Evolutionary conservation across 148 eudicot genomes (phyloP).

Genomic region (Camellia japonica): DNA sequence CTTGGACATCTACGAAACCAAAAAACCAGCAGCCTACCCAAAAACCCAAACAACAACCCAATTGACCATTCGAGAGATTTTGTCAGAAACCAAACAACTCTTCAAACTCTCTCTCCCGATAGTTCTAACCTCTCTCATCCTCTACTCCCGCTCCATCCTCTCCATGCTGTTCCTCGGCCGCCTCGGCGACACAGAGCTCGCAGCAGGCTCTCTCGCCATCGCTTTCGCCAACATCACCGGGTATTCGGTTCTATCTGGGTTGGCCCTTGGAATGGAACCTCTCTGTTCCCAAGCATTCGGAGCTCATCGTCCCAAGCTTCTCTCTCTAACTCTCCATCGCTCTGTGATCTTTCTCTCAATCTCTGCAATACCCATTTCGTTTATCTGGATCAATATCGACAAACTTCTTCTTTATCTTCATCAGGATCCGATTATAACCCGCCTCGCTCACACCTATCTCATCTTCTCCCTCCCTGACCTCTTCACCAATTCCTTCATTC

Average conservation of each 20-base stretch:
- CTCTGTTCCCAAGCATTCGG: constrained; percentile 83
- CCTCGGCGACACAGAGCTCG: constrained; percentile 58
- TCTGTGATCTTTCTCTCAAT: constrained; percentile 50
- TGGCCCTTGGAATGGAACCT: constrained; percentile 81
- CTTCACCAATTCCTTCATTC: constrained; percentile 53
- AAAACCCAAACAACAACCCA: constrained; percentile 1
- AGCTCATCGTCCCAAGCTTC: constrained; percentile 46
- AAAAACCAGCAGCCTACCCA: constrained; percentile 2
- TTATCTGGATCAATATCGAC: constrained; percentile 55
- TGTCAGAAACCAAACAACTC: constrained; percentile 38
- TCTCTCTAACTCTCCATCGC: constrained; percentile 68
- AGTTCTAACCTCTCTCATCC: constrained; percentile 52
- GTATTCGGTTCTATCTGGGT: constrained; percentile 67
- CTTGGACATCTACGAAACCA: constrained; percentile 11
- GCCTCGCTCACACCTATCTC: constrained; percentile 52
- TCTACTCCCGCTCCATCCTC: constrained; percentile 60
- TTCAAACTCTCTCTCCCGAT: constrained; percentile 55
- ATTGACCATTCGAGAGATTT: constrained; percentile 16
- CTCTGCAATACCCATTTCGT: constrained; percentile 44
- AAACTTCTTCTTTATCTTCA: constrained; percentile 31
- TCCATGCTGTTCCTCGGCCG: constrained; percentile 74
- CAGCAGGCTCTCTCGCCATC: constrained; percentile 76
- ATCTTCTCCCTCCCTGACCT: constrained; percentile 61
- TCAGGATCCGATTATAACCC: constrained; percentile 45
- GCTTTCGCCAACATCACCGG: constrained; percentile 89